Evolutionary conservation across 768 basidiomycete genomes (phyloP).

Genomic region (Chiua virens): DNA sequence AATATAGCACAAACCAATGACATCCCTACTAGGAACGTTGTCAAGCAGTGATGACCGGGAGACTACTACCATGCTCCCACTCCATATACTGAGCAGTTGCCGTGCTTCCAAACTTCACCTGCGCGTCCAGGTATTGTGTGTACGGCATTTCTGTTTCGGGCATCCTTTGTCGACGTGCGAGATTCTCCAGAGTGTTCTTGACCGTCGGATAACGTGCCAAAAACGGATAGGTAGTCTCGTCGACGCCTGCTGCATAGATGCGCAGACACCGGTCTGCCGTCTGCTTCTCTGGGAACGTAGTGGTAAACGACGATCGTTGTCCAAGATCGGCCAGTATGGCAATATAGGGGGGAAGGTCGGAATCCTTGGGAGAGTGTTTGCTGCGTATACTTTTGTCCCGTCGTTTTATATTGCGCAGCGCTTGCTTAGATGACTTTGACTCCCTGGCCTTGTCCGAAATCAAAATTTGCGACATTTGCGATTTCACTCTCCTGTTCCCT

Average conservation of each 20-base stretch:
- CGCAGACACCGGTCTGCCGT: conserved; percentile 5
- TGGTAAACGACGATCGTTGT: not conserved
- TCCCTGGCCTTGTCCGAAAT: conserved; percentile 15
- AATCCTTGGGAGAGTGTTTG: not conserved
- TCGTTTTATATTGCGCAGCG: not conserved
- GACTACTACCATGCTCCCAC: conserved; percentile 8
- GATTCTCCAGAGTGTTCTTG: not conserved
- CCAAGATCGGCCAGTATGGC: conserved; percentile 12
- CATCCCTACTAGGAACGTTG: no score
- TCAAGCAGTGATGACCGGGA: no score
- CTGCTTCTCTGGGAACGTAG: not conserved
- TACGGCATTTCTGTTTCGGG: not conserved
- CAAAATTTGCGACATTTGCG: conserved; percentile 14
- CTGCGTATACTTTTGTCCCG: not conserved
- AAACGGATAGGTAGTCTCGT: conserved; percentile 4
- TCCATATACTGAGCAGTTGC: not conserved
- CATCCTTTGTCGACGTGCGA: not conserved
- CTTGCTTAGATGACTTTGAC: not conserved
- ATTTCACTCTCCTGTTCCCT: not conserved
- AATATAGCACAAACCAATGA: no score
- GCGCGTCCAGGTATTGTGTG: not conserved
- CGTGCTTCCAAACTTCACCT: conserved; percentile 4
- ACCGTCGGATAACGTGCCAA: not conserved
- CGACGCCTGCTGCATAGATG: not conserved
- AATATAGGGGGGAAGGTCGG: conserved; percentile 1